Conservation (phyloP, 2,329 filamentous ascomycete species). For the Ophidiomyces ophidiicola region DNA sequence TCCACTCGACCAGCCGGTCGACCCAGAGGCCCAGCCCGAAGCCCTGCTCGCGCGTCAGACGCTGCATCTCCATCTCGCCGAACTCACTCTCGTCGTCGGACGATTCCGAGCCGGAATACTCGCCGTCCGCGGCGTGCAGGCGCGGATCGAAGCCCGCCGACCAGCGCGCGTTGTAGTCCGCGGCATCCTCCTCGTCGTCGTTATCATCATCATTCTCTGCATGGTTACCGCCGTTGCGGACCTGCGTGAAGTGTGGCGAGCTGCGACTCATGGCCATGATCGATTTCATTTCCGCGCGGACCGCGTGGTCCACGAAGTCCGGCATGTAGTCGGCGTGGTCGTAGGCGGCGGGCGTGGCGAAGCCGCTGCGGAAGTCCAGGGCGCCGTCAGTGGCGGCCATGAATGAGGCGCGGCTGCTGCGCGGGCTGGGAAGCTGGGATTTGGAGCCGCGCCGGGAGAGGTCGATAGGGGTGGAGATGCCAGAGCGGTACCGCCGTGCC, state of each 20-base stretch:
- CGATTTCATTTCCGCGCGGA: constrained; percentile 30
- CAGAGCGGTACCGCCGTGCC: constrained; percentile 25
- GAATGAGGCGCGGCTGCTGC: constrained; percentile 25
- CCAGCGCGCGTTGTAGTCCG: constrained; percentile 17
- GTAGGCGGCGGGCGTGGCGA: constrained; percentile 17
- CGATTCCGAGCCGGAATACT: constrained; percentile 13
- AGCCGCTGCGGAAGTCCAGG: constrained; percentile 12
- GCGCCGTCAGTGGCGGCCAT: constrained; percentile 18
- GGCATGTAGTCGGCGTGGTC: constrained; percentile 24
- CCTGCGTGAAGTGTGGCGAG: neutral
- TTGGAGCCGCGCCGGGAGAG: constrained; percentile 25
- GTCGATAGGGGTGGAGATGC: constrained; percentile 26
- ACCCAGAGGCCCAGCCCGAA: constrained; percentile 47
- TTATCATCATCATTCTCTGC: constrained; percentile 14
- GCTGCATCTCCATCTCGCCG: constrained; percentile 43
- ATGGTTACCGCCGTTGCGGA: constrained; percentile 2
- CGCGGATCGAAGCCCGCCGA: constrained; percentile 13
- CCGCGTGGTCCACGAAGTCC: constrained; percentile 40
- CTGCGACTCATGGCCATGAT: constrained; percentile 14
- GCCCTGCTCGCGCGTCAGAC: constrained; percentile 39
- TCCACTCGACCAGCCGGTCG: constrained; percentile 47
- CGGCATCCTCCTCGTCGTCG: constrained; percentile 16
- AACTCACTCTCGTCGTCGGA: constrained; percentile 28
- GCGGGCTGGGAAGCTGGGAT: constrained; percentile 24
- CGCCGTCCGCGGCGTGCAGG: constrained; percentile 17